A percentile compares a stretch with the other conserved stretches of the same genome.
phyloP scores from a whole-genome alignment of 805 yeast genomes.

The Monosporozyma aquatica region DNA sequence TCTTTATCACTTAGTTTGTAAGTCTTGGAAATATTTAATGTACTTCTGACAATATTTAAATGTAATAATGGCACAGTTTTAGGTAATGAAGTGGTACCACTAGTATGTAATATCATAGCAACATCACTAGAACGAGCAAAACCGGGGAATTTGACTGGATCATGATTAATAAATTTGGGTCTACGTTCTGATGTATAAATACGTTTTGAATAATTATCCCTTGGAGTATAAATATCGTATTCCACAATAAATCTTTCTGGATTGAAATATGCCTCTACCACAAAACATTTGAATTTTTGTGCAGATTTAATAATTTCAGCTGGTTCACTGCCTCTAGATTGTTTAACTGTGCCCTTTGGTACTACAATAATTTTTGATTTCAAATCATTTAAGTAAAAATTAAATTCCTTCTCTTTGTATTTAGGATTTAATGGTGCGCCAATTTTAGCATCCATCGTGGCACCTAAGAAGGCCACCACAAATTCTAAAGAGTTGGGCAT shows the following conservation, averaged over 20 bases:
- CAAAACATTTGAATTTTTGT: slow-evolving; percentile 35
- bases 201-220: slow-evolving; percentile 19
- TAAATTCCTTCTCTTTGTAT: slow-evolving; percentile 52
- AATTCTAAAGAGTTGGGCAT: slow-evolving; percentile 55
- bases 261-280: slow-evolving; percentile 47
- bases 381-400: slow-evolving; percentile 55
- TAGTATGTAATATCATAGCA: slow-evolving; percentile 61
- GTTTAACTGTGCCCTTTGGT: slow-evolving; percentile 39
- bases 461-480: slow-evolving; percentile 45
- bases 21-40: slow-evolving; percentile 49
- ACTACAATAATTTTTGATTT: slow-evolving; percentile 50
- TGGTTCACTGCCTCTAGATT: slow-evolving; percentile 12
- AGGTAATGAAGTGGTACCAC: slow-evolving; percentile 72
- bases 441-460: slow-evolving; percentile 45
- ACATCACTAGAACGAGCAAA: slow-evolving; percentile 41
- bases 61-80: slow-evolving; percentile 69
- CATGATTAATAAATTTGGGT: slow-evolving; percentile 28
- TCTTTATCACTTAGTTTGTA: slow-evolving; percentile 44
- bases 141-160: slow-evolving; percentile 32
- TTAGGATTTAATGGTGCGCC: slow-evolving; percentile 65
- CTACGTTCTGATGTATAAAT: slow-evolving; percentile 21
- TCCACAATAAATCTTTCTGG: slow-evolving; percentile 35
- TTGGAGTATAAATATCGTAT: slow-evolving; percentile 28
- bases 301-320: slow-evolving; percentile 46
- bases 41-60: slow-evolving; percentile 49